Evolutionary conservation across 768 basidiomycete genomes (phyloP), one percentile per base, ranked within the genome.

Genomic region (Dacryopinax primogenitus): DNA sequence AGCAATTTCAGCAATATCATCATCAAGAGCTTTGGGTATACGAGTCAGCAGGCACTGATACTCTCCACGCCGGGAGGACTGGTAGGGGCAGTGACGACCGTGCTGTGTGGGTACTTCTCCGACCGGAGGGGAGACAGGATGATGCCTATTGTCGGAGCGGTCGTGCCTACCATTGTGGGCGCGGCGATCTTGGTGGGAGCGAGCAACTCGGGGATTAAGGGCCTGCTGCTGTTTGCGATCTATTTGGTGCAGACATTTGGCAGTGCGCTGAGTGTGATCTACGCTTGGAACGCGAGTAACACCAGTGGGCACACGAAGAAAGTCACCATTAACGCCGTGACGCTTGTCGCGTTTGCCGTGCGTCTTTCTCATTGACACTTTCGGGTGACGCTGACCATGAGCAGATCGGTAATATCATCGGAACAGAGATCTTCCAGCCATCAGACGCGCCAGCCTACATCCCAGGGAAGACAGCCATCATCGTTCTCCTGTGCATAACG

Each of bases 281-380:
- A 86, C 65, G 83, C 85, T 0, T 86, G 83, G 68, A 84, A 85
- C 63, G 82, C 84, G 6, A 81, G 81, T 63, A 85, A 86, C 71
- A 85, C 81, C 0, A 80, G 80, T 34, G 84, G 84, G 0, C 82
- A 84, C 63, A 86, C 84, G 4, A 86, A 87, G 77, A 87, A 86
- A 76, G 77, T 76, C 15, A 23, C 30, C n/a, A 12, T 58, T 15
- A 34, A 45, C 34, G 37, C 36, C 23, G 15, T 11, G 1, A 15
- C 51, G 18, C n/a, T 30, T 3, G 63, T 64, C 35, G 39, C 39
- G 30, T 35, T 41, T 51, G 36, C 62, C 36, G n/a, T 44, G 32
- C 30, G 45, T 64, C 33, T 34, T 34, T 58, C 51, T 6, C 26
- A 28, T 58, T 18, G 9, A 3, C 26, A 15, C 26, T 30, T 28